Evolutionary conservation across 495 filamentous ascomycete species (phyloP).

Genomic region (Hyaloscypha finlandica): DNA sequence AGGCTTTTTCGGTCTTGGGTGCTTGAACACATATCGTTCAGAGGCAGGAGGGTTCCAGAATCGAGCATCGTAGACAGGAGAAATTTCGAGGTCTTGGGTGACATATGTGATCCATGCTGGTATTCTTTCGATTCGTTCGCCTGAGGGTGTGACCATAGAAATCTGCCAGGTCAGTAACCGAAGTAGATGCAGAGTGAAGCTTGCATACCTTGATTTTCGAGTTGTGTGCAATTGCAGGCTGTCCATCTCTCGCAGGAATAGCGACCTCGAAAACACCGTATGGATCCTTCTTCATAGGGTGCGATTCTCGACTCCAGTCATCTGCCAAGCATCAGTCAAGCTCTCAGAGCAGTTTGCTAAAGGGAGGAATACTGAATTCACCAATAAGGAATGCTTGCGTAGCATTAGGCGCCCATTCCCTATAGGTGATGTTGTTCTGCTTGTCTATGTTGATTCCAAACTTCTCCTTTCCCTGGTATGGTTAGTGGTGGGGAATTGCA

Average conservation of each 20-base stretch:
- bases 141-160: constrained; percentile 75
- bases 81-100: constrained; percentile 86
- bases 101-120: constrained; percentile 98
- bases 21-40: constrained; percentile 78
- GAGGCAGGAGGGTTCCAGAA: constrained; percentile 92
- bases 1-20: constrained; percentile 81
- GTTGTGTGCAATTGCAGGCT: constrained; percentile 83
- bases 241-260: constrained; percentile 71
- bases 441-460: constrained; percentile 80
- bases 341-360: constrained; percentile 1
- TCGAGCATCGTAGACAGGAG: constrained; percentile 87
- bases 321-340: constrained; percentile 50
- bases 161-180: constrained; percentile 57
- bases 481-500: constrained; percentile 14
- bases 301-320: constrained; percentile 79
- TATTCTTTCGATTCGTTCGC: constrained; percentile 81
- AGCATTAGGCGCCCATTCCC: constrained; percentile 96
- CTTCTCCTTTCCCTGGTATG: constrained; percentile 70
- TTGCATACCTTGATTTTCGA: constrained; percentile 85
- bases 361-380: constrained; percentile 75
- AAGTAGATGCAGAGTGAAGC: constrained; percentile 13
- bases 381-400: constrained; percentile 83
- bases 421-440: constrained; percentile 84
- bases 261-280: constrained; percentile 90
- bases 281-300: constrained; percentile 79